Evolutionary conservation across 352 stramenopile species (phyloP).

Genomic region (Phytophthora sp.): DNA sequence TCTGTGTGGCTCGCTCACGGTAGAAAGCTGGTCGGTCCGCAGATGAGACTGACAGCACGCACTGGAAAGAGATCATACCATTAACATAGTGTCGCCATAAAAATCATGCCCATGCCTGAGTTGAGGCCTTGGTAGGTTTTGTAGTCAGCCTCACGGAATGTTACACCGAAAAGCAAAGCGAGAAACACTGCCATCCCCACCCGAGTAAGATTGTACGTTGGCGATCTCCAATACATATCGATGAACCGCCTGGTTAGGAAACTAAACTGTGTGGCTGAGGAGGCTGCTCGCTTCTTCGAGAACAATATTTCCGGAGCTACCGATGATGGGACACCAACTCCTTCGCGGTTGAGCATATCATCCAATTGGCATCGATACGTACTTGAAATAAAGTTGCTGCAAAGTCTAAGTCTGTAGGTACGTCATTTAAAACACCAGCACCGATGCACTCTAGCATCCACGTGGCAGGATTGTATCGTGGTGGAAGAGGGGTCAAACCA

Average conservation of each 20-base stretch:
- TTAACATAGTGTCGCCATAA: constrained; percentile 87
- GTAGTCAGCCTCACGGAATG: constrained; percentile 60
- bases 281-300: constrained; percentile 30
- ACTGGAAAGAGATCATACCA: constrained; percentile 79
- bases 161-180: constrained; percentile 75
- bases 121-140: constrained; percentile 55
- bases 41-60: constrained; percentile 72
- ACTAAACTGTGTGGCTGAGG: constrained; percentile 22
- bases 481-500: constrained; percentile 38
- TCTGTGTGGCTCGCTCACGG: constrained; percentile 73
- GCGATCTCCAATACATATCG: constrained; percentile 70
- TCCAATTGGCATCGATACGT: constrained; percentile 19
- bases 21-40: constrained; percentile 89
- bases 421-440: constrained; percentile 36
- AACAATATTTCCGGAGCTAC: constrained; percentile 29
- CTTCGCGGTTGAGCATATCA: constrained; percentile 21
- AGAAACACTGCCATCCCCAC: constrained; percentile 76
- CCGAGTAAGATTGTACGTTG: constrained; percentile 88
- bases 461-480: constrained; percentile 72
- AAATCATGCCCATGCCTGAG: constrained; percentile 82
- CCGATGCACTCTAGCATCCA: constrained; percentile 78
- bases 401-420: constrained; percentile 36
- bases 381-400: constrained; percentile 31
- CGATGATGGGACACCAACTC: constrained; percentile 24
- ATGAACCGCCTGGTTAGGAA: constrained; percentile 35